Percentiles rank a stretch among this genome's conserved stretches.
These are phyloP conservation scores for Leptomonas pyrrhocoris DNA, from an alignment of 208 protist species.

Conservation along the genomic window DNA sequence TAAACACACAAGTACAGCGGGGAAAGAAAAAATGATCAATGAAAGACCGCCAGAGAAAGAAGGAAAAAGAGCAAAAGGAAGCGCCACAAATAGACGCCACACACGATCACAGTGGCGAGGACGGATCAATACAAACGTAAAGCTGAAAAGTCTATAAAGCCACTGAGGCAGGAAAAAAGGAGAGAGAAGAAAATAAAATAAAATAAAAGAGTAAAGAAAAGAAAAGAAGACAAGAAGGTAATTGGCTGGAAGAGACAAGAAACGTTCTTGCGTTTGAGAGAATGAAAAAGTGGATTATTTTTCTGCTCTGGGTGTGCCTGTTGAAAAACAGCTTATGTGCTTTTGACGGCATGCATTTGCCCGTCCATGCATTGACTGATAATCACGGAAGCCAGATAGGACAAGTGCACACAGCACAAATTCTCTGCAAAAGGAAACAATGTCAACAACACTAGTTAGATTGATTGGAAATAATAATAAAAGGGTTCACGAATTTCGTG, in stretches of 20 bases:
- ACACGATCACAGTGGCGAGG: too few species aligned
- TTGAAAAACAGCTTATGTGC: not conserved
- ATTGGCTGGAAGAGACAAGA: not conserved
- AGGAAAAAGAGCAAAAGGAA: not conserved
- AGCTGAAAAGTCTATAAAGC: too few species aligned
- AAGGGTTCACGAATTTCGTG: too few species aligned
- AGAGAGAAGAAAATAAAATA: too few species aligned
- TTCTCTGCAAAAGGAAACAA: not conserved
- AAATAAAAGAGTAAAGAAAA: not conserved
- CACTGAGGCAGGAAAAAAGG: too few species aligned
- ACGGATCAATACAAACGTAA: too few species aligned
- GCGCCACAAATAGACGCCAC: too few species aligned
- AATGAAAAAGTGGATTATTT: not conserved
- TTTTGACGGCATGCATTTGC: too few species aligned
- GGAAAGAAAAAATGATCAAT: not conserved
- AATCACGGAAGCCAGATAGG: not conserved
- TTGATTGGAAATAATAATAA: too few species aligned
- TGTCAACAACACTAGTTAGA: too few species aligned
- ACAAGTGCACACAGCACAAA: too few species aligned
- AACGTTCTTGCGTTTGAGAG: not conserved
- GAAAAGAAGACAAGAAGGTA: not conserved
- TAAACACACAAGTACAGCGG: not conserved
- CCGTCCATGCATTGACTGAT: too few species aligned
- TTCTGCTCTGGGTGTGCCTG: not conserved
- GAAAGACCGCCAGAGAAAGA: not conserved